Evolutionary conservation across 2,329 filamentous ascomycete genomes (phyloP).

Genomic region (Paraphaeosphaeria sporulosa): DNA sequence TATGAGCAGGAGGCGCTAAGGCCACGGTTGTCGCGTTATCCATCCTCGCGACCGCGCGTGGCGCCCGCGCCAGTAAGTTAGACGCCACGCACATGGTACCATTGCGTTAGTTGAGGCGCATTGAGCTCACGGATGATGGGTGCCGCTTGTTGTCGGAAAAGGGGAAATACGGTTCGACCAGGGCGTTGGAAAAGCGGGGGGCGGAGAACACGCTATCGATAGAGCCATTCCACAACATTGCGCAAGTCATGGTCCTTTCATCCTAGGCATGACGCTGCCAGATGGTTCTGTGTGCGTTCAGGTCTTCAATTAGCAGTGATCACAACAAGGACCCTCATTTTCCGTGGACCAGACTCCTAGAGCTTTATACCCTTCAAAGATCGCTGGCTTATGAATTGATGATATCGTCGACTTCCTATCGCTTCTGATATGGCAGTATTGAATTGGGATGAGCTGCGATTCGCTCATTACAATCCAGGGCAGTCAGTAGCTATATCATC

Average conservation of each 20-base stretch:
- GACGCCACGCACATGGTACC: background rate
- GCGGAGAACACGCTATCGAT: too few species aligned
- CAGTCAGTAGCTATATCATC: conserved; percentile 6
- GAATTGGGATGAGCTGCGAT: conserved; percentile 19
- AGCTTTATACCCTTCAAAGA: background rate
- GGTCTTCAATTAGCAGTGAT: background rate
- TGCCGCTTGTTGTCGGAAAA: background rate
- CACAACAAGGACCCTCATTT: background rate
- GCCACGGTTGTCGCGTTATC: background rate
- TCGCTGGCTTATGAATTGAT: too few species aligned
- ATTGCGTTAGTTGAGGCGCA: background rate
- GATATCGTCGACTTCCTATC: background rate
- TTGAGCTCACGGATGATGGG: background rate
- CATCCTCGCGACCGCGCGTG: background rate
- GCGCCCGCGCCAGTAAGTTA: background rate
- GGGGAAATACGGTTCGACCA: background rate
- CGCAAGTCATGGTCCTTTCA: background rate
- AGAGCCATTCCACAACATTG: too few species aligned
- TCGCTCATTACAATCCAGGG: conserved; percentile 16
- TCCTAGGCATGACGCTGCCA: background rate
- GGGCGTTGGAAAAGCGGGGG: background rate
- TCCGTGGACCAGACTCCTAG: background rate
- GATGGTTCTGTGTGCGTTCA: background rate
- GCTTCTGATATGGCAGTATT: conserved; percentile 16
- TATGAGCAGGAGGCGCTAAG: background rate